phyloP scores from a whole-genome alignment of 1,139 yeast genomes.

The Tardiomyces digboiensis region DNA sequence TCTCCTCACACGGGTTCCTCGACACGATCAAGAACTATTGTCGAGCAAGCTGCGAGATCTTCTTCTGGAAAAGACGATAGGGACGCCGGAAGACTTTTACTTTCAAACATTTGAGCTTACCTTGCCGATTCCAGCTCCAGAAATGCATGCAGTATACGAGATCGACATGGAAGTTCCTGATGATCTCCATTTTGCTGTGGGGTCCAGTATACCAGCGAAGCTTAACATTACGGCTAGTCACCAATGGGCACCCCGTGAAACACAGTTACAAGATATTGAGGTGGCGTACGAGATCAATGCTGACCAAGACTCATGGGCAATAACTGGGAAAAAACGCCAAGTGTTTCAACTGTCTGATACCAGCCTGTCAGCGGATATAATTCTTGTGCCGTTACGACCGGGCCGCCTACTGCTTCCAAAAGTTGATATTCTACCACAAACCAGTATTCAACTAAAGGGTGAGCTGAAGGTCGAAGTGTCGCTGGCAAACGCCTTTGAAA shows the following conservation, averaged over 20 bases:
- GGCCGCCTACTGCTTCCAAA: slow-evolving; percentile 68
- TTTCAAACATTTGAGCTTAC: background rate
- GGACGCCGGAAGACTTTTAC: background rate
- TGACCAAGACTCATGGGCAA: slow-evolving; percentile 50
- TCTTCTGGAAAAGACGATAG: background rate
- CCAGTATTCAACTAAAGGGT: slow-evolving; percentile 14
- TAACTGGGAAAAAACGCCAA: slow-evolving; percentile 54
- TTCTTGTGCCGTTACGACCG: slow-evolving; percentile 61
- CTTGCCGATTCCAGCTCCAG: slow-evolving; percentile 10
- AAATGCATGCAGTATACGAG: slow-evolving; percentile 18
- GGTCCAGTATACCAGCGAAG: slow-evolving; percentile 45
- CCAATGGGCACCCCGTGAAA: slow-evolving; percentile 32
- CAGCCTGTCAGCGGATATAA: slow-evolving; percentile 29
- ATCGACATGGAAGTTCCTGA: slow-evolving; percentile 1
- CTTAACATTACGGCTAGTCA: slow-evolving; percentile 38
- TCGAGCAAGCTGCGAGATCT: background rate
- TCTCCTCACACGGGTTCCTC: background rate
- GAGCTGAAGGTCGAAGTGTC: slow-evolving; percentile 48
- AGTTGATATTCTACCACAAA: slow-evolving; percentile 34
- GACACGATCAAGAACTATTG: background rate
- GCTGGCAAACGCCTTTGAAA: slow-evolving; percentile 57
- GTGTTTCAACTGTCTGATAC: slow-evolving; percentile 25
- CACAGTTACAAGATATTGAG: slow-evolving; percentile 5
- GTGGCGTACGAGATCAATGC: slow-evolving; percentile 32
- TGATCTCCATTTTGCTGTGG: slow-evolving; percentile 40